Conservation (phyloP, 2,329 filamentous ascomycete genomes). For the Aspergillus japonicus region DNA sequence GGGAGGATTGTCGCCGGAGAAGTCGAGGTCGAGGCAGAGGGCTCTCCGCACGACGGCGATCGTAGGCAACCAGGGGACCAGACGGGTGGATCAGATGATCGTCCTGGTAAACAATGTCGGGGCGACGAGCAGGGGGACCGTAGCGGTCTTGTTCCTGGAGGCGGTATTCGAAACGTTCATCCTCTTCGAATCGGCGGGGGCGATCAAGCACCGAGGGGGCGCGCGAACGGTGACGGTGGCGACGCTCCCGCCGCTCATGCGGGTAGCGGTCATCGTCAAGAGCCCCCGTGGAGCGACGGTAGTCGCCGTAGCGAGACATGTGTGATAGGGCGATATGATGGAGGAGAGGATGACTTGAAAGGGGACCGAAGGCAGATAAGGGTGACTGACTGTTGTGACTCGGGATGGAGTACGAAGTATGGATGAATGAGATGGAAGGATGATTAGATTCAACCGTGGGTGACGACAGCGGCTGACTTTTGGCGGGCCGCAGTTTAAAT, state of each 20-base stretch:
- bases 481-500: constrained; percentile 22
- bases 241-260: constrained; percentile 47
- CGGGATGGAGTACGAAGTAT: background rate
- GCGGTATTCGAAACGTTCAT: constrained; percentile 43
- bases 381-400: constrained; percentile 7
- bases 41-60: constrained; percentile 58
- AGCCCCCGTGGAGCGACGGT: constrained; percentile 34
- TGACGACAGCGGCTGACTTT: constrained; percentile 38
- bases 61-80: constrained; percentile 56
- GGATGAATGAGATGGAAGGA: background rate
- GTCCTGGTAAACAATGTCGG: constrained; percentile 42
- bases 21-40: constrained; percentile 63
- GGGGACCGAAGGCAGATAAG: constrained; percentile 5
- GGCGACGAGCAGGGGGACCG: constrained; percentile 42
- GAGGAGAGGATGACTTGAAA: constrained; percentile 12
- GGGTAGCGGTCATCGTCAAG: constrained; percentile 44
- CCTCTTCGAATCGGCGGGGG: constrained; percentile 34
- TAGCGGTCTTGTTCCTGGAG: constrained; percentile 43
- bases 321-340: background rate
- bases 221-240: constrained; percentile 39
- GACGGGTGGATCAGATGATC: constrained; percentile 44
- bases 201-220: constrained; percentile 37
- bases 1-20: constrained; percentile 78
- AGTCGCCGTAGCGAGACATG: constrained; percentile 42
- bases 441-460: constrained; percentile 32